phyloP scores from a whole-genome alignment of 2,329 filamentous ascomycete species.

The Cyphellophora attinorum region DNA sequence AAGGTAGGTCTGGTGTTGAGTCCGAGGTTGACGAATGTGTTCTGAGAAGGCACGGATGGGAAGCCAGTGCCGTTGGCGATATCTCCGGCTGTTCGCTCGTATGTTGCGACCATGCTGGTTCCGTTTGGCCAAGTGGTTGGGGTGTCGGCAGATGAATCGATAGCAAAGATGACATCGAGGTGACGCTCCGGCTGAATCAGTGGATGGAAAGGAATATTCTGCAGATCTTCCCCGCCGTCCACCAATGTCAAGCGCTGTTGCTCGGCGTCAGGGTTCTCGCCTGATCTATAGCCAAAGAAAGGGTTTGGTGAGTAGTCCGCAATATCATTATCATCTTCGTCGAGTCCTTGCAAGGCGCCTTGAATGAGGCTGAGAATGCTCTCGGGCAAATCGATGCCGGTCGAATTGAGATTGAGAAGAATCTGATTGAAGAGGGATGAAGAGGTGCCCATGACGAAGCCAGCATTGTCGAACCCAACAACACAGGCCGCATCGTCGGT shows the following conservation, averaged over 20 bases:
- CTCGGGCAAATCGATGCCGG: conserved; percentile 41
- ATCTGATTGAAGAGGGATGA: conserved; percentile 77
- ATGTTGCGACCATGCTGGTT: conserved; percentile 63
- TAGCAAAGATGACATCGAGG: conserved; percentile 72
- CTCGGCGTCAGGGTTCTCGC: conserved; percentile 48
- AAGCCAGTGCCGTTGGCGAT: conserved; percentile 62
- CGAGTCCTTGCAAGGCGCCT: conserved; percentile 45
- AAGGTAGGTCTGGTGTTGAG: conserved; percentile 67
- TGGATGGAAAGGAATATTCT: conserved; percentile 72
- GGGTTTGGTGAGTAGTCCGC: conserved; percentile 68
- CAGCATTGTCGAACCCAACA: conserved; percentile 70
- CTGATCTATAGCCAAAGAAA: conserved; percentile 57
- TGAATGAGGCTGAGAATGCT: conserved; percentile 33
- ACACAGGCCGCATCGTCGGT: conserved; percentile 53
- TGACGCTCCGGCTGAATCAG: conserved; percentile 62
- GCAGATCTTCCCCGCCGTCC: conserved; percentile 66
- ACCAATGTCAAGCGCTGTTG: conserved; percentile 56
- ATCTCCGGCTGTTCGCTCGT: conserved; percentile 51
- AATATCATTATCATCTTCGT: conserved; percentile 57
- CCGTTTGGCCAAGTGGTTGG: conserved; percentile 65
- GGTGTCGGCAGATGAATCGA: conserved; percentile 70
- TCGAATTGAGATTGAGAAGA: conserved; percentile 54
- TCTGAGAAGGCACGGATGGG: conserved; percentile 60
- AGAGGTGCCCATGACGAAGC: conserved; percentile 78
- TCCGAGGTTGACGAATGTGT: conserved; percentile 70